Evolutionary conservation across 495 filamentous ascomycete species (phyloP).

Genomic region (Achaetomiella virescens): DNA sequence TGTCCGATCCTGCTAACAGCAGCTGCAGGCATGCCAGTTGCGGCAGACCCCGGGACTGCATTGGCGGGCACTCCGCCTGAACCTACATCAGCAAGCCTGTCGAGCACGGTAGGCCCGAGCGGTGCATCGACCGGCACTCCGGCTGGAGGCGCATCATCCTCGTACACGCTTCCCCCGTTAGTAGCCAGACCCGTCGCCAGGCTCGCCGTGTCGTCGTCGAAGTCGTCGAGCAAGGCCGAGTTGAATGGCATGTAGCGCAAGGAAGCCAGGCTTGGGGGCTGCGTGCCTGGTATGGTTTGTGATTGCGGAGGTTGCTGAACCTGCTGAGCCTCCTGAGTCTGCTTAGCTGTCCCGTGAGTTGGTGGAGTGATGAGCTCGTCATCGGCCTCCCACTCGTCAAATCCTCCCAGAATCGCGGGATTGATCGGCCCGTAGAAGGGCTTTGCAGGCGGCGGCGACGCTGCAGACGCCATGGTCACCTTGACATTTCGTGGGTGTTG

Average conservation of each 20-base stretch:
- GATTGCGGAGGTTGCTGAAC: background rate
- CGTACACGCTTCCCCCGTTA: background rate
- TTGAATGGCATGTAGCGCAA: background rate
- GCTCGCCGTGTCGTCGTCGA: background rate
- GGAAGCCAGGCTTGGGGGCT: background rate
- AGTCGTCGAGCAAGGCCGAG: background rate
- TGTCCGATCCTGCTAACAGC: no score
- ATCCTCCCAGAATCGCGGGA: conserved; percentile 3
- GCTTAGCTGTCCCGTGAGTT: no score
- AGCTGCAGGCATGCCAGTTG: no score
- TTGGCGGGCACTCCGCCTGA: no score
- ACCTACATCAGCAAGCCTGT: no score
- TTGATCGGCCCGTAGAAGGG: conserved; percentile 14
- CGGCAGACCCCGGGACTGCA: no score
- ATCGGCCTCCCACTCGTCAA: conserved; percentile 5
- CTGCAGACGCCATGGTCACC: conserved; percentile 1
- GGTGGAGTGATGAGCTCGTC: background rate
- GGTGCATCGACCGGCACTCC: background rate
- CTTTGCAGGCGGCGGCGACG: background rate
- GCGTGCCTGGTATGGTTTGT: background rate
- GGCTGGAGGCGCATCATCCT: background rate
- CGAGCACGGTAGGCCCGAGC: no score
- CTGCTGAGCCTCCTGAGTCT: background rate
- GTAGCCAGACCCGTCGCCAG: background rate
- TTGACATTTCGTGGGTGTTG: background rate